These are phyloP conservation scores for Talaromyces sp. DNA, from an alignment of 2,329 filamentous ascomycete species.

Conservation along the genomic window DNA sequence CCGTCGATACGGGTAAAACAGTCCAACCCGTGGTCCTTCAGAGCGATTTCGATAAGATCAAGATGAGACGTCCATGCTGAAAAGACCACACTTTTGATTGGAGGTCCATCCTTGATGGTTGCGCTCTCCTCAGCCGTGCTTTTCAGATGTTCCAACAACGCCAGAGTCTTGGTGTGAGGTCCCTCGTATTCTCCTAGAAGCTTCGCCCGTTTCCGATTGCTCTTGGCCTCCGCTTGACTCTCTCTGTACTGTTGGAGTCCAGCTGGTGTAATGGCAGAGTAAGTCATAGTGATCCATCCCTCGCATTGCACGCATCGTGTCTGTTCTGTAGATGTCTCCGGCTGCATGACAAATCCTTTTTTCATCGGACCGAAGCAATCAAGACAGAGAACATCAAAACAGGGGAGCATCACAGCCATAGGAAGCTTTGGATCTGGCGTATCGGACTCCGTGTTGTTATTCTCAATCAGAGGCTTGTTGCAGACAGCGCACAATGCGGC, in stretches of 20 bases:
- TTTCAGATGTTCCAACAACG: conserved; percentile 72
- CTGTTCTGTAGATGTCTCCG: conserved; percentile 28
- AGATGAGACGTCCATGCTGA: conserved; percentile 95
- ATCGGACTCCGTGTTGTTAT: conserved; percentile 56
- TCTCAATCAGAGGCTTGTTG: conserved; percentile 59
- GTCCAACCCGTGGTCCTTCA: conserved; percentile 57
- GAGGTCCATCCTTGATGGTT: conserved; percentile 52
- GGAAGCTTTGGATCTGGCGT: conserved; percentile 51
- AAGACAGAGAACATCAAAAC: conserved; percentile 80
- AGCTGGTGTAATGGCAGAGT: conserved; percentile 66
- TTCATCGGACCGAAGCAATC: conserved; percentile 66
- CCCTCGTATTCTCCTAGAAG: conserved; percentile 69
- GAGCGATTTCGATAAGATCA: conserved; percentile 82
- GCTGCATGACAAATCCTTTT: conserved; percentile 16
- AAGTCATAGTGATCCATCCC: conserved; percentile 60
- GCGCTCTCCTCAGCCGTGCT: conserved; percentile 59
- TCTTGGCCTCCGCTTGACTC: conserved; percentile 57
- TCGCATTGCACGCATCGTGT: conserved; percentile 68
- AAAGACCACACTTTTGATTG: conserved; percentile 91
- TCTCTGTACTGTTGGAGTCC: conserved; percentile 52
- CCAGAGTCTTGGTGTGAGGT: conserved; percentile 88
- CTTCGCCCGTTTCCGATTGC: conserved; percentile 57
- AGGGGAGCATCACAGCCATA: conserved; percentile 75
- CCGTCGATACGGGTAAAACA: conserved; percentile 82
- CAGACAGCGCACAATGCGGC: conserved; percentile 72